Evolutionary conservation across 257 asterid genomes (phyloP).

Genomic region (Ophiorrhiza pumila): DNA sequence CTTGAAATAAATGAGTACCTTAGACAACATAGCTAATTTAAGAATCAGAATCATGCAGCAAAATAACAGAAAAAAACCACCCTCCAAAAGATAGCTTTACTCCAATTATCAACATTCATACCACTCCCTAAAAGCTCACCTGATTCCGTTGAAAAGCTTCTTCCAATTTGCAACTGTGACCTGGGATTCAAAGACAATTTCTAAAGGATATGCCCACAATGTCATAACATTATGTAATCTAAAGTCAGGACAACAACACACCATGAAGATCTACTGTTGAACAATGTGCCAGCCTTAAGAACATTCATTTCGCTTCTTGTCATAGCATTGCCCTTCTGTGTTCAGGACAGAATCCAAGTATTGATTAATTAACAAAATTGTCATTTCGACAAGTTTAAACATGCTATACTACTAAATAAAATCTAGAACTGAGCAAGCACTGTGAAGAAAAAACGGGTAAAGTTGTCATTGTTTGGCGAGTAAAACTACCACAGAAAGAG

Average conservation of each 20-base stretch:
- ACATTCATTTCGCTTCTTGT: conserved; percentile 34
- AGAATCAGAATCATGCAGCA: conserved; percentile 4
- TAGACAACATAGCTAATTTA: neutral
- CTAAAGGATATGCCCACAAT: neutral
- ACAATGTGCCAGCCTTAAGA: conserved; percentile 38
- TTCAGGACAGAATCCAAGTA: conserved; percentile 25
- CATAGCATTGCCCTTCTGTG: conserved; percentile 39
- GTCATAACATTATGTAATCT: conserved; percentile 7
- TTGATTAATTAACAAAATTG: conserved; percentile 11
- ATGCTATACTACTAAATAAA: neutral
- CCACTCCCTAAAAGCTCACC: conserved; percentile 41
- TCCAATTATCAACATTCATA: neutral
- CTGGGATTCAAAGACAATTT: conserved; percentile 32
- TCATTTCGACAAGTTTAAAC: conserved; percentile 14
- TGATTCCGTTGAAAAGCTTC: conserved; percentile 62
- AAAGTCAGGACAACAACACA: conserved; percentile 25
- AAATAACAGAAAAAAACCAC: neutral
- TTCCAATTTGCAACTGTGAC: conserved; percentile 30
- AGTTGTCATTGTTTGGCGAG: conserved; percentile 7
- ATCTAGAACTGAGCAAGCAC: neutral
- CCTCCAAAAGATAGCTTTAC: neutral
- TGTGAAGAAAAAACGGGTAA: conserved; percentile 12
- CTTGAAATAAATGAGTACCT: neutral
- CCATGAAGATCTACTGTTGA: conserved; percentile 43
- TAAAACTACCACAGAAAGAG: neutral